phyloP scores from a whole-genome alignment of 805 yeast species.

The Wickerhamiella slavikovae region DNA sequence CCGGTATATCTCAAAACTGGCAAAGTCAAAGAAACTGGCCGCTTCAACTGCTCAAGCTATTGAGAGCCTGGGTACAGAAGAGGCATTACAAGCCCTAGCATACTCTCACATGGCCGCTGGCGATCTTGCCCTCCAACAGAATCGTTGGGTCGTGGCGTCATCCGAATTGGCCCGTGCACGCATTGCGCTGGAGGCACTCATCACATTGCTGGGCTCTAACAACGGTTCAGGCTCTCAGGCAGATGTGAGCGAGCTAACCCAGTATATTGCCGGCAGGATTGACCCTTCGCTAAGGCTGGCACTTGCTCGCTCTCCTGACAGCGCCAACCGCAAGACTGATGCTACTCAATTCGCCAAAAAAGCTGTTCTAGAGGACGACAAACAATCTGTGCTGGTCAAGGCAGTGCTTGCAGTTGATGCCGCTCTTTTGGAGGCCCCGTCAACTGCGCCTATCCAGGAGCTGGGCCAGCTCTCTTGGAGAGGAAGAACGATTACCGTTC shows the following conservation, averaged over 20 bases:
- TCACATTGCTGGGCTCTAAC: constrained; percentile 19
- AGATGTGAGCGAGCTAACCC: too few species aligned
- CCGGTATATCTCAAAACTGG: constrained; percentile 43
- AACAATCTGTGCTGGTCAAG: constrained; percentile 22
- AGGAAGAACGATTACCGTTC: constrained; percentile 37
- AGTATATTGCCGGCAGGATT: too few species aligned
- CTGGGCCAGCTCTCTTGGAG: constrained; percentile 36
- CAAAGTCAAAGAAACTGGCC: constrained; percentile 32
- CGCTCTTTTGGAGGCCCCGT: constrained; percentile 10
- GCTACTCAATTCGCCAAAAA: constrained; percentile 29
- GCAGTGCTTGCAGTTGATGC: constrained; percentile 22
- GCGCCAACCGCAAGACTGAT: constrained; percentile 19
- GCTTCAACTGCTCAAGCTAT: constrained; percentile 19
- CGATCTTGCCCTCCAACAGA: constrained; percentile 27
- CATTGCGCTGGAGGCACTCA: constrained; percentile 35
- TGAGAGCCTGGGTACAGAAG: constrained; percentile 6
- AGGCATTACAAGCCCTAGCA: constrained; percentile 10
- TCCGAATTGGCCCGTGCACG: constrained; percentile 37
- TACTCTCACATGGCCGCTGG: constrained; percentile 31
- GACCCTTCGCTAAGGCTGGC: constrained; percentile 49
- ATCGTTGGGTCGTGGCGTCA: constrained; percentile 35
- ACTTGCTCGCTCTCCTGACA: constrained; percentile 22
- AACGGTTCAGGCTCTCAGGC: constrained; percentile 37
- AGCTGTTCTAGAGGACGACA: constrained; percentile 18
- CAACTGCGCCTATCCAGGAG: constrained; percentile 10